phyloP scores from a whole-genome alignment of 75 land plant species.

The Pinus tabuliformis region DNA sequence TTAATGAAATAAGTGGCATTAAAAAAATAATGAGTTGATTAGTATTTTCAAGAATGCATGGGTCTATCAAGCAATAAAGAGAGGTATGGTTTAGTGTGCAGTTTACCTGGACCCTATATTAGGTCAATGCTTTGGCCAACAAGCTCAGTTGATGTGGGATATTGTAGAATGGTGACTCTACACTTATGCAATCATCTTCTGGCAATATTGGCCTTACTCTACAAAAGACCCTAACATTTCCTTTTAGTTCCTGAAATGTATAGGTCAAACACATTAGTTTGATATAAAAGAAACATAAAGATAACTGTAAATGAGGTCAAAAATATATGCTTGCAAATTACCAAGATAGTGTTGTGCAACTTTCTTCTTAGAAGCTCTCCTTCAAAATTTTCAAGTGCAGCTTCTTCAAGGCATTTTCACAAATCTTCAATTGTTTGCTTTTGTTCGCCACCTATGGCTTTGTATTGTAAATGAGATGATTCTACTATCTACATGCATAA shows the following conservation, averaged over 20 bases:
- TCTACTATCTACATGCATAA: slow-evolving; percentile 15
- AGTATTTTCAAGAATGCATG: too few species aligned
- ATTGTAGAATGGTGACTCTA: not conserved
- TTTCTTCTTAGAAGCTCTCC: slow-evolving; percentile 47
- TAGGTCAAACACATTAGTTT: not conserved
- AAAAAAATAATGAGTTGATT: too few species aligned
- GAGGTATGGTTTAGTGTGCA: too few species aligned
- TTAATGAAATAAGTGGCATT: too few species aligned
- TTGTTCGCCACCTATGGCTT: slow-evolving; percentile 10
- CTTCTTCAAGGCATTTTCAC: slow-evolving; percentile 19
- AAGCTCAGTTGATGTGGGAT: too few species aligned
- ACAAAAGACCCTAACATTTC: slow-evolving; percentile 28
- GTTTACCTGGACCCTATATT: too few species aligned
- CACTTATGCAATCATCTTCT: slow-evolving; percentile 16
- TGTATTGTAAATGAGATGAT: slow-evolving; percentile 8
- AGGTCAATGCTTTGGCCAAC: too few species aligned
- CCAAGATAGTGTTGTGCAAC: slow-evolving; percentile 57
- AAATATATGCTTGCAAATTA: slow-evolving; percentile 3
- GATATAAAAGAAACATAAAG: not conserved
- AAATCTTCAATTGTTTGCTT: slow-evolving; percentile 19
- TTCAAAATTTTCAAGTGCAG: slow-evolving; percentile 32
- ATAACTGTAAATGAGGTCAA: not conserved
- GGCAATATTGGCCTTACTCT: slow-evolving; percentile 25
- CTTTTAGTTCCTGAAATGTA: slow-evolving; percentile 28
- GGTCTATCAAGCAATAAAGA: too few species aligned